phyloP scores from a whole-genome alignment of 1,284 basidiomycete genomes.

The Xerocomus nothofagi region DNA sequence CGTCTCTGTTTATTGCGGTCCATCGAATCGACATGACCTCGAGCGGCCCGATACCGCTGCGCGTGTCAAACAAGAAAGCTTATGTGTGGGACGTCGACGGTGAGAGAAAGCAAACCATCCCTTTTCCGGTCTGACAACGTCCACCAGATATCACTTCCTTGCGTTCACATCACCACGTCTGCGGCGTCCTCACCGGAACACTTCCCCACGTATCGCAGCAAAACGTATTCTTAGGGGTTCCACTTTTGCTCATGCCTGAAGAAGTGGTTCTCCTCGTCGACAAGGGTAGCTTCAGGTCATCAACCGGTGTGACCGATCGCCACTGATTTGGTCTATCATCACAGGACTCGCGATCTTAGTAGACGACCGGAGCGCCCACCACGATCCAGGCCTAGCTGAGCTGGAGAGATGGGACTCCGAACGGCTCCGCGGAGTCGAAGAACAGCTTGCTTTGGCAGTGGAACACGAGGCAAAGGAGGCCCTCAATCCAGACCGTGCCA shows the following conservation, averaged over 20 bases:
- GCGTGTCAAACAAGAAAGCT: slow-evolving; percentile 68
- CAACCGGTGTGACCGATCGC: neutral
- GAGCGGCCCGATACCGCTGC: slow-evolving; percentile 41
- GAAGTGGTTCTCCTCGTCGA: slow-evolving; percentile 88
- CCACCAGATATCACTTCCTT: slow-evolving; percentile 72
- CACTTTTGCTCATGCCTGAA: slow-evolving; percentile 86
- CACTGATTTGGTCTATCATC: slow-evolving; percentile 4
- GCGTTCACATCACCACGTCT: slow-evolving; percentile 79
- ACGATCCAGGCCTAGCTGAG: slow-evolving; percentile 51
- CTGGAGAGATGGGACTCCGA: slow-evolving; percentile 57
- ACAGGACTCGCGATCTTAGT: slow-evolving; percentile 78
- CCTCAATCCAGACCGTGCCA: slow-evolving; percentile 43
- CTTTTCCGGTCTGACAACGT: slow-evolving; percentile 2
- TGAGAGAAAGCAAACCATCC: slow-evolving; percentile 30
- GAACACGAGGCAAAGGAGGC: slow-evolving; percentile 47
- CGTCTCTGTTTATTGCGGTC: neutral
- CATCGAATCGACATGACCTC: slow-evolving; percentile 23
- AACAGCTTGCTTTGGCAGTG: slow-evolving; percentile 49
- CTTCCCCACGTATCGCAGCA: slow-evolving; percentile 95
- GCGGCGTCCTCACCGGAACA: slow-evolving; percentile 86
- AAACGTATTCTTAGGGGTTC: slow-evolving; percentile 93
- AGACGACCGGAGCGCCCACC: slow-evolving; percentile 68
- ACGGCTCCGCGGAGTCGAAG: slow-evolving; percentile 44
- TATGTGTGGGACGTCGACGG: slow-evolving; percentile 81
- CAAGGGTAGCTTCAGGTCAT: slow-evolving; percentile 51